Percentiles rank a stretch among this genome's conserved stretches.
Conservation (phyloP, 2,329 filamentous ascomycete genomes). For the Ceratocystis lukuohia region DNA sequence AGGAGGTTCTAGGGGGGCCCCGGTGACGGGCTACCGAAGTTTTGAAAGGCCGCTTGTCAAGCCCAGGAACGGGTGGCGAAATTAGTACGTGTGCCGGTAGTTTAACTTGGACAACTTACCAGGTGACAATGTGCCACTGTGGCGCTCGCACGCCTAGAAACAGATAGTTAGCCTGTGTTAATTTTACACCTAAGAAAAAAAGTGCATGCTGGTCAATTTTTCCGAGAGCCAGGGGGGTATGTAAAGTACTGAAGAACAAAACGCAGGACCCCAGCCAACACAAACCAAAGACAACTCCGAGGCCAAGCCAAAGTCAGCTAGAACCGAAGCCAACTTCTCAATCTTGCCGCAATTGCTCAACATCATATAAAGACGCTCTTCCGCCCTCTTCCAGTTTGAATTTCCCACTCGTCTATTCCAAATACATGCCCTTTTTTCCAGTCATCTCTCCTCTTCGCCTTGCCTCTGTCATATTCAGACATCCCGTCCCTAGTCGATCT, state of each 20-base stretch:
- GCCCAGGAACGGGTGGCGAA: slow-evolving; percentile 17
- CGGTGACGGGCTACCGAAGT: slow-evolving; percentile 19
- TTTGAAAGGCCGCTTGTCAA: slow-evolving; percentile 11
- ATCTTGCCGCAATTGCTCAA: slow-evolving; percentile 2
- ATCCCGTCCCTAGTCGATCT: neutral
- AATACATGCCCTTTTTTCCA: neutral
- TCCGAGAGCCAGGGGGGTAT: slow-evolving; percentile 1
- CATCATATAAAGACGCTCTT: slow-evolving; percentile 16
- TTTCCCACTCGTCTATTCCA: neutral
- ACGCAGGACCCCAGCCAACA: neutral
- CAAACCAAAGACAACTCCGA: neutral
- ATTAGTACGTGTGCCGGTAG: slow-evolving; percentile 11
- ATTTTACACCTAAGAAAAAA: slow-evolving; percentile 12
- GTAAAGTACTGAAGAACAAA: neutral
- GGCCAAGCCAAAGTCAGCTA: neutral
- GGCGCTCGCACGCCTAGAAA: slow-evolving; percentile 4
- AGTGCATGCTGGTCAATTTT: slow-evolving; percentile 13
- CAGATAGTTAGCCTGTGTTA: neutral
- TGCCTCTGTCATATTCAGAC: neutral
- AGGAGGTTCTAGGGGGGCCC: slow-evolving; percentile 12
- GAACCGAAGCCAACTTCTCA: neutral
- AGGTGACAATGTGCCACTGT: slow-evolving; percentile 18
- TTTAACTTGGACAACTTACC: neutral
- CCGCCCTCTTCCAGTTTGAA: slow-evolving; percentile 2
- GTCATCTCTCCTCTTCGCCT: neutral